Evolutionary conservation across 441 rosid species (phyloP), one percentile per base, ranked within the genome.

Genomic region (Populus hybrid): DNA sequence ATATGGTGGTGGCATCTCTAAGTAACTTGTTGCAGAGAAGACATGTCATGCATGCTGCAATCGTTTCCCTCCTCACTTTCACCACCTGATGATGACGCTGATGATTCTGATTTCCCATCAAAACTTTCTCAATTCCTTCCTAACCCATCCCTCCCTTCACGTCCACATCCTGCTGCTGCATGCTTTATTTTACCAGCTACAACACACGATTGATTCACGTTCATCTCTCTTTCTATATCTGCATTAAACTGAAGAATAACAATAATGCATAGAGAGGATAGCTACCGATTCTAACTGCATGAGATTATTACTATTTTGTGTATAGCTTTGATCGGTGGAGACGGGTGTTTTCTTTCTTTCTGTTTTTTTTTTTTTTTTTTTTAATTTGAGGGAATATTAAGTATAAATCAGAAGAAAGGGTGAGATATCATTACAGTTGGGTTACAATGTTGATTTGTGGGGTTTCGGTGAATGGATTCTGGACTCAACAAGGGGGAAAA

Each of bases 11-110:
- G 82, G 98, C 95, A 71, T 91, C 92, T 65, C 76, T 83, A 35
- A 94, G 76, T 76, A 92, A 84, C 75, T 80, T 83, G 38, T 86
- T 74, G 84, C 97, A 94, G 79, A 94, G 89, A 76, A 89, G 89
- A 74, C 98, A 94, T 73, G 88, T 90, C 86, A 92, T 82, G 92
- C 94, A 92, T 84, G 89, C 84, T 76, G 77, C 91, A 72, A 95
- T 87, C 85, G 86, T 76, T 24, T 88, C 96, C 77, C 92, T 88
- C 88, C 80, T 90, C 80, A 91, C 93, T 82, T 86, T 90, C 87
- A 83, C 93, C 71, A 84, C 88, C 85, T 74, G 91, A 84, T 83
- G 61, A 30, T 30, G 32, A 30, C 32, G 32, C 61, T 53, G 61
- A 53, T 53, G 61, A 53, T 53, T 53, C 61, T 53, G 61, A 53